Evolutionary conservation across 768 basidiomycete genomes (phyloP).

Genomic region (Mrakia gelida): DNA sequence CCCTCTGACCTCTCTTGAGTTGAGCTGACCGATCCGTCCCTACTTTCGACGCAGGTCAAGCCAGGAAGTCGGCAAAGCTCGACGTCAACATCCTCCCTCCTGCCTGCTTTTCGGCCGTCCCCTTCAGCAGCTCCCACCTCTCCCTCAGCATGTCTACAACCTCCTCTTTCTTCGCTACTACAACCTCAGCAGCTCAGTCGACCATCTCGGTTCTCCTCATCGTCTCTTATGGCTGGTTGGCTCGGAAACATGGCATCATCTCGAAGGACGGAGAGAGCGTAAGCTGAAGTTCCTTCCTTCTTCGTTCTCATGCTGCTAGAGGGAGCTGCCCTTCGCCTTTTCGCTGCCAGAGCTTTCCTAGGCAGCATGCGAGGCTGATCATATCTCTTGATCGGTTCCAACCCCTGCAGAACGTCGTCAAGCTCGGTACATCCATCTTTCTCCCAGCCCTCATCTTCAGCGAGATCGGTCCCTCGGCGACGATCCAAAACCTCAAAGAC

Average conservation of each 20-base stretch:
- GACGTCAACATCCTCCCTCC: background rate
- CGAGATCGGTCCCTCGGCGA: conserved; percentile 44
- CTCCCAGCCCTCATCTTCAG: conserved; percentile 43
- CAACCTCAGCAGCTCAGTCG: conserved; percentile 38
- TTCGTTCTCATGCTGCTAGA: background rate
- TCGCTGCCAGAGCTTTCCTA: too few relatives aligned
- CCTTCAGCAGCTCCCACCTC: background rate
- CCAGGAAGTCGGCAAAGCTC: background rate
- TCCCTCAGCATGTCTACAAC: conserved; percentile 15
- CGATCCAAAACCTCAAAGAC: conserved; percentile 38
- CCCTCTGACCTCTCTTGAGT: background rate
- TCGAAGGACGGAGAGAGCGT: conserved; percentile 37
- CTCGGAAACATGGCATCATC: conserved; percentile 29
- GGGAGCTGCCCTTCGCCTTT: too few relatives aligned
- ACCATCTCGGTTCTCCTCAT: conserved; percentile 41
- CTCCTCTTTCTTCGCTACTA: conserved; percentile 29
- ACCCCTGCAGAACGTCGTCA: conserved; percentile 28
- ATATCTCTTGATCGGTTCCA: background rate
- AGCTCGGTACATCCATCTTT: conserved; percentile 41
- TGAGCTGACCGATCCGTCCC: background rate
- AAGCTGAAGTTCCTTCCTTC: background rate
- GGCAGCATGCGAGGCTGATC: background rate
- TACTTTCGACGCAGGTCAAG: background rate
- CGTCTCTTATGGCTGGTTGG: conserved; percentile 38
- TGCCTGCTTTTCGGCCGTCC: background rate